phyloP scores from a whole-genome alignment of 169 alveolate genomes.

The Eimeria zaria region DNA sequence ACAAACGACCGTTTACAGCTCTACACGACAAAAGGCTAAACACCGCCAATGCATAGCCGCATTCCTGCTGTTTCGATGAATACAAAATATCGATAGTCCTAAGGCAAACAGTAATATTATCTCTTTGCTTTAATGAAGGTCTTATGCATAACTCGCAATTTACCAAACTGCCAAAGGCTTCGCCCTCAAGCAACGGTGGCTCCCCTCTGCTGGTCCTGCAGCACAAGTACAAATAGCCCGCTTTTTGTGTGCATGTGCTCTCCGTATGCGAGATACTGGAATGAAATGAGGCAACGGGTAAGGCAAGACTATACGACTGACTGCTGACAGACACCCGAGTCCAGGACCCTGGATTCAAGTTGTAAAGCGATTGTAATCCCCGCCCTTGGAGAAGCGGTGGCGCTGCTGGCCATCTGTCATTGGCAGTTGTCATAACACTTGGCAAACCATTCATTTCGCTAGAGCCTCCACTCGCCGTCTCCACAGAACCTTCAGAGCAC shows the following conservation, averaged over 20 bases:
- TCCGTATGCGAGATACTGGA: background rate
- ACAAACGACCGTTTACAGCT: background rate
- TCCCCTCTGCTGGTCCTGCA: conserved; percentile 29
- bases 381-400: conserved; percentile 38
- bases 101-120: background rate
- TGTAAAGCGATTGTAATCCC: conserved; percentile 3
- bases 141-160: background rate
- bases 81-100: background rate
- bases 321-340: conserved; percentile 24
- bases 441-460: conserved; percentile 11
- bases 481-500: conserved; percentile 18
- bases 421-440: background rate
- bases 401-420: conserved; percentile 37
- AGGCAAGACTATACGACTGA: background rate
- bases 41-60: background rate
- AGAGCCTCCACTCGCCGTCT: conserved; percentile 40
- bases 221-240: background rate
- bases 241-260: background rate
- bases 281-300: background rate
- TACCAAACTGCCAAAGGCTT: conserved; percentile 47
- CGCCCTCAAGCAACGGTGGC: conserved; percentile 21
- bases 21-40: background rate
- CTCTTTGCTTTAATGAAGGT: background rate
- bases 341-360: conserved; percentile 60
- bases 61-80: background rate